Percentiles rank a stretch among this genome's conserved stretches.
These are phyloP conservation scores for Nicotiana paniculata DNA, from an alignment of 257 asterid genomes.

Conservation along the genomic window DNA sequence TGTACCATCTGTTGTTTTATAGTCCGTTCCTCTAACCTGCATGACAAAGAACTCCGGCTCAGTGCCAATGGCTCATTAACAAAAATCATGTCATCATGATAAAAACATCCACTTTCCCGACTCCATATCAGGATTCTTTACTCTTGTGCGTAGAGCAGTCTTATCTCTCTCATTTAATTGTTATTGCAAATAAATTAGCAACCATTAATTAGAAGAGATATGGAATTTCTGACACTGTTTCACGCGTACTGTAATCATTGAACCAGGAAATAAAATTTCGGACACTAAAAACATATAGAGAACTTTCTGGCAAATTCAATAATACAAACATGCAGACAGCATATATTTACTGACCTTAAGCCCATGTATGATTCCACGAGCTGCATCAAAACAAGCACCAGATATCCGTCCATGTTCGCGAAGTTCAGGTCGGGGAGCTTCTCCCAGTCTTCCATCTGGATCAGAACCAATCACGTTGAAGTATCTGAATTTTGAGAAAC, in stretches of 20 bases:
- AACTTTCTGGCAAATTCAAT: not conserved
- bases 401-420: constrained; percentile 88
- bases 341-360: constrained; percentile 44
- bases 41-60: not conserved
- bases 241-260: not conserved
- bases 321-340: not conserved
- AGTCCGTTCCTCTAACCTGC: constrained; percentile 83
- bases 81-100: not conserved
- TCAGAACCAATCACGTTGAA: constrained; percentile 54
- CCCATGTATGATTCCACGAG: constrained; percentile 77
- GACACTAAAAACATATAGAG: not conserved
- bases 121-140: not conserved
- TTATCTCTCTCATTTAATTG: not conserved
- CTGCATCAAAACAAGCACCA: constrained; percentile 90
- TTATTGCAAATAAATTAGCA: not conserved
- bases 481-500: constrained; percentile 25
- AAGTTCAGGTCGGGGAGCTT: constrained; percentile 85
- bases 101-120: not conserved
- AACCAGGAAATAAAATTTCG: not conserved
- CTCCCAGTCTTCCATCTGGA: constrained; percentile 89
- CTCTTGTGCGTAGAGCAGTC: not conserved
- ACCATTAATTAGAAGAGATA: not conserved
- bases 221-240: not conserved
- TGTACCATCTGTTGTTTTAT: constrained; percentile 72
- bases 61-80: not conserved